A percentile compares a stretch with the other conserved stretches of the same genome.
Evolutionary conservation across 257 asterid species (phyloP).

Genomic region (Gentiana straminea): DNA sequence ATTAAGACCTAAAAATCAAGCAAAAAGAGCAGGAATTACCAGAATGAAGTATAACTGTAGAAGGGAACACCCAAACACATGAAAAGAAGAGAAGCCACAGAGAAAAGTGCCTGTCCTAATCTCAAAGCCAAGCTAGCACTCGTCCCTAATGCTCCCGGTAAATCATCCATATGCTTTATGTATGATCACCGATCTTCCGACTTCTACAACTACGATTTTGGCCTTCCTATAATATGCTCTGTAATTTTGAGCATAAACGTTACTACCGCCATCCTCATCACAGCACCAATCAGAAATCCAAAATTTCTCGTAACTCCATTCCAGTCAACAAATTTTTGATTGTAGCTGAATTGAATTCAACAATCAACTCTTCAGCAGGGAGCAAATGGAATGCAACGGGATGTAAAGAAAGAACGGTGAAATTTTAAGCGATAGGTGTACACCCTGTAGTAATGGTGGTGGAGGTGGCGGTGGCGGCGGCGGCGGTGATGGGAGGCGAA

Average conservation of each 20-base stretch:
- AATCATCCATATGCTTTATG: slow-evolving; percentile 59
- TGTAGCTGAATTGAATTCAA: neutral
- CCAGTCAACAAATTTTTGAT: neutral
- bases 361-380: too few species aligned
- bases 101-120: slow-evolving; percentile 72
- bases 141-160: slow-evolving; percentile 88
- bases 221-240: too few species aligned
- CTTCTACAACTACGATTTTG: neutral
- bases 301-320: neutral
- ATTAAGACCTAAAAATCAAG: neutral
- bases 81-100: slow-evolving; percentile 88
- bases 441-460: neutral
- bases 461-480: slow-evolving; percentile 7
- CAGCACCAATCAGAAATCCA: neutral
- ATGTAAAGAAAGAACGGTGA: slow-evolving; percentile 13
- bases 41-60: slow-evolving; percentile 92
- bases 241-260: too few species aligned
- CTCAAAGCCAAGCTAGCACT: slow-evolving; percentile 89
- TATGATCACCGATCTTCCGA: neutral
- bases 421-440: slow-evolving; percentile 15
- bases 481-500: slow-evolving; percentile 3
- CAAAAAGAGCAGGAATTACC: slow-evolving; percentile 30
- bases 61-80: slow-evolving; percentile 86
- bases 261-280: slow-evolving; percentile 1
- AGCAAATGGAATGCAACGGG: neutral